Evolutionary conservation across 75 land plant genomes (phyloP), one percentile per base, ranked within the genome.

Genomic region (Larix kaempferi): DNA sequence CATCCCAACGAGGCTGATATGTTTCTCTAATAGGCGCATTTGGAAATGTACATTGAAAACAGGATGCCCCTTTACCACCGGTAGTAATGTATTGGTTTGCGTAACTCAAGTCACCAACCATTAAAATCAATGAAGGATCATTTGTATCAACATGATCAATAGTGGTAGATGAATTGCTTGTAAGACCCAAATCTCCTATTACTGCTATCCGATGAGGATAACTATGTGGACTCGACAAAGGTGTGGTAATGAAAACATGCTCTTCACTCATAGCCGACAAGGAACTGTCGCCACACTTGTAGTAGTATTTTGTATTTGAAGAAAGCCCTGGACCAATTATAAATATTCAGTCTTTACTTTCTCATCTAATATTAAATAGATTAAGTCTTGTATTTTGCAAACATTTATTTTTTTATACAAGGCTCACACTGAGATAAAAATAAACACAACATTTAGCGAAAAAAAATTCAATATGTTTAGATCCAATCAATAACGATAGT

Each of bases 1-100:
- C 87, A 81, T 96, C 99, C 99, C 99, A 96, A 11, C 89, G 94
- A 44, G 98, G 99, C 71, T 96, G 99, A 85, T 94, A 96, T 23
- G 98, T 87, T 83, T 96, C 99, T 74, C 93, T 87, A 39, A 88
- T 96, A 27, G 99, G 99, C 15, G 94, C 87, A 77, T 87, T 81
- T 74, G 98, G 95, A 74, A 96, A 96, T 52, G 91, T 83, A 78
- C 98, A 92, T 25, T 86, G 79, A 74, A 73, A 96, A 74, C 95
- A 94, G 41, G 93, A 44, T 33, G 86, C 88, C 49, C 93, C 94
- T 74, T 87, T 87, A 2, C 81, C 85, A 35, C 98, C 99, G 39
- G 89, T 92, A 2, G 99, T 96, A 21, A 81, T 72, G 77, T 96
- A 96, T 57, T 92, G 93, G 80, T 96, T 82, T 56, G 99, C 93